Conservation (phyloP, 169 alveolate species). For the Cryptosporidium tyzzeri region DNA sequence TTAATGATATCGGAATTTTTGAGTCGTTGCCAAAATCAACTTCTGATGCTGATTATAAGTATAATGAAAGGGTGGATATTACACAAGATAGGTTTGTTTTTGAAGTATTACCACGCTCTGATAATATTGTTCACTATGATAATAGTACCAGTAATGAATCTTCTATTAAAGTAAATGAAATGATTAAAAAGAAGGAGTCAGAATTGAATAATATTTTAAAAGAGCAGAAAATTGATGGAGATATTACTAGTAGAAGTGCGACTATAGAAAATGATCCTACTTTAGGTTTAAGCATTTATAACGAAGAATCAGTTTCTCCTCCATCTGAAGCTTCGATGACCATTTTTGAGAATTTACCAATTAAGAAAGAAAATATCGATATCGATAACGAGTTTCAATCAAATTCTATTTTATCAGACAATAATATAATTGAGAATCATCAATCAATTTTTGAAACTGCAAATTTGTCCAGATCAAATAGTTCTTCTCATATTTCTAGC, state of each 20-base stretch:
- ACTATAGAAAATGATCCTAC: not conserved
- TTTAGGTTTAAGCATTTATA: not conserved
- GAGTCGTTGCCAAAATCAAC: constrained; percentile 34
- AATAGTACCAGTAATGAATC: not conserved
- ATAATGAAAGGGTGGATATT: constrained; percentile 17
- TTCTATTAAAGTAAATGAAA: constrained; percentile 1
- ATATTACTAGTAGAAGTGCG: not conserved
- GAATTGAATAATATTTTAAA: not conserved
- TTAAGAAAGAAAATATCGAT: constrained; percentile 1
- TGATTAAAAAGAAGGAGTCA: constrained; percentile 9
- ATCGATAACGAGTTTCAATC: not conserved
- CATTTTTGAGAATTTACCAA: constrained; percentile 55
- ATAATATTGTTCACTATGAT: constrained; percentile 1
- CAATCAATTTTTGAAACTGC: constrained; percentile 59
- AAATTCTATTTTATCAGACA: not conserved
- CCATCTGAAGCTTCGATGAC: constrained; percentile 61
- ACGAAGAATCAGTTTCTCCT: constrained; percentile 65
- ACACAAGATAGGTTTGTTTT: constrained; percentile 19
- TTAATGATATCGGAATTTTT: constrained; percentile 11
- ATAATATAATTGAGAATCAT: not conserved
- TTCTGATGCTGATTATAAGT: constrained; percentile 51
- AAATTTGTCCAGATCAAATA: constrained; percentile 22
- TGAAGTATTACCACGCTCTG: constrained; percentile 43
- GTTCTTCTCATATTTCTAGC: not conserved
- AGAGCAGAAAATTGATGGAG: not conserved